Base-by-base conservation (phyloP, 1,284 basidiomycete species). In the Peniophora sp. region DNA sequence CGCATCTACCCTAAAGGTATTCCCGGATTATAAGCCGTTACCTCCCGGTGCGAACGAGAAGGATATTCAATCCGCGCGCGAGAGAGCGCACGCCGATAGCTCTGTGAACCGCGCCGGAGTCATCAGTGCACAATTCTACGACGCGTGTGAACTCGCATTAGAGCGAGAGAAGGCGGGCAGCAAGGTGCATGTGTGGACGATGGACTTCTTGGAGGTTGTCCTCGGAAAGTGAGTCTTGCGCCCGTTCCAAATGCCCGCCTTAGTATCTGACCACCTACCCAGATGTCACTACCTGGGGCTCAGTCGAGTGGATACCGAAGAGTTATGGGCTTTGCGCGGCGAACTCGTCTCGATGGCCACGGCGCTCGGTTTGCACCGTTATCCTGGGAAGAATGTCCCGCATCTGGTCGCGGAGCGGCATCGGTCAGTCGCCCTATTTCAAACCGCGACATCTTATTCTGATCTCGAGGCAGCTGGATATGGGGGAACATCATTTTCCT, bases 401-500 rank as follows among this genome's bases (percentile, higher is more conserved):
- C 72, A 74, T 51, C 81, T 79, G 52, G 66, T 81, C 5, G 82
- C 85, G 35, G 88, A 89, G 62, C 75, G 88, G 52, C 72, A 22
- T 12, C 27, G 27, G 27, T 32, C 27, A 32, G 27, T 32, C 5
- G 27, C 27, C 27, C 12, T 32, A 5, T 12, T 5, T 32, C 27
- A 12, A 32, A 32, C 5, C 5, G 5, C 6, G 27, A 6, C 27
- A 32, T 6, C 27, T 5, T 12, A 32, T 32, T 32, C 27, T 32
- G 27, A 32, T 32, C 27, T 32, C 12, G 27, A 41, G 8, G 88
- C 49, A 72, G 87, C 46, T 90, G 88, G 87, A 85, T 85, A 2
- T 90, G 87, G 87, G 90, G 88, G 88, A 86, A 90, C 64, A 84
- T 88, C 55, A 66, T 90, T 45, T 69, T 88, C 50, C 71, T 88